Percentiles rank a stretch among this genome's conserved stretches.
Evolutionary conservation across 179 eudicot species (phyloP).

Genomic region (Spergularia azorica): DNA sequence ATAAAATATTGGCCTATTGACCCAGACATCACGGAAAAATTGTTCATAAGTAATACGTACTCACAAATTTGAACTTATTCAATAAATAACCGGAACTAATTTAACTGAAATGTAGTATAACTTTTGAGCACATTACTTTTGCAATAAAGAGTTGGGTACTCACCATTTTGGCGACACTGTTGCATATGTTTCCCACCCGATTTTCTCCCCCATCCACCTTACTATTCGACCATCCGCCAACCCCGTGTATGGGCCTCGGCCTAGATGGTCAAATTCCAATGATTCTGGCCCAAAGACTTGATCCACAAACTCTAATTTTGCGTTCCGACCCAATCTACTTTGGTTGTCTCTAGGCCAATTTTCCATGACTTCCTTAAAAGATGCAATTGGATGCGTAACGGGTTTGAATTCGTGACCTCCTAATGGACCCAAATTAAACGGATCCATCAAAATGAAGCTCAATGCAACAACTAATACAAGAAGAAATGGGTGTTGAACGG

Average conservation of each 20-base stretch:
- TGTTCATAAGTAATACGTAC: no score
- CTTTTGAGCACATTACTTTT: no score
- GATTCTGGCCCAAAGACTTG: constrained; percentile 88
- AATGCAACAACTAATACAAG: constrained; percentile 46
- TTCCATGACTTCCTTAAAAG: constrained; percentile 74
- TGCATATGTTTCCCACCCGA: constrained; percentile 88
- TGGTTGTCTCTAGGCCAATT: constrained; percentile 73
- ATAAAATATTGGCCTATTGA: no score
- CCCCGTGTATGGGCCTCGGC: constrained; percentile 81
- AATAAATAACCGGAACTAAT: no score
- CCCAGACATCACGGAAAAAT: no score
- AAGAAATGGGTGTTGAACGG: constrained; percentile 59
- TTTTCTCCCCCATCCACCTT: constrained; percentile 67
- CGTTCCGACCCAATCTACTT: constrained; percentile 61
- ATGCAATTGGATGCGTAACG: constrained; percentile 65
- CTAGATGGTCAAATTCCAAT: constrained; percentile 65
- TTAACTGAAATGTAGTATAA: no score
- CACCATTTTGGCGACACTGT: constrained; percentile 65
- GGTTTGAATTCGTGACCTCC: constrained; percentile 80
- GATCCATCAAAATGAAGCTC: constrained; percentile 72
- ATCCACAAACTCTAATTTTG: constrained; percentile 63
- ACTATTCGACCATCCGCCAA: constrained; percentile 81
- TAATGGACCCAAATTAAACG: constrained; percentile 71
- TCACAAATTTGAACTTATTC: no score
- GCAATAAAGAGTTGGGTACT: not conserved